Conservation (phyloP, 83 land plant genomes). For the Picea mariana region DNA sequence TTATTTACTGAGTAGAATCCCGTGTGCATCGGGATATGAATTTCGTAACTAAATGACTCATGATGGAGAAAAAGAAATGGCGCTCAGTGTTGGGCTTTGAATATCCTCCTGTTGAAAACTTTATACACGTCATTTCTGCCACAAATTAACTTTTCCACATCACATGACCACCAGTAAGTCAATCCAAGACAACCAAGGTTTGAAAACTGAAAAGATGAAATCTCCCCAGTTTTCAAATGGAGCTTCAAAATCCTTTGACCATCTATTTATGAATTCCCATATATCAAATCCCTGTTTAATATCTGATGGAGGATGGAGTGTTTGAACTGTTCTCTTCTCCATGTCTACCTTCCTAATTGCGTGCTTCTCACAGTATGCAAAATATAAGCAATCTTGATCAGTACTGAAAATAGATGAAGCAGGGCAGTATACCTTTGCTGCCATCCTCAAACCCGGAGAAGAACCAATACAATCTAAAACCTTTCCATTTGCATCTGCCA, state of each 20-base stretch:
- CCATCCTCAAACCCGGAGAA: conserved; percentile 78
- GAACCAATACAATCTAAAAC: conserved; percentile 69
- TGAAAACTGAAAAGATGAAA: conserved; percentile 38
- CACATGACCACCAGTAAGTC: conserved; percentile 50
- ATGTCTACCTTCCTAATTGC: conserved; percentile 64
- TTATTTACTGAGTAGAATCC: no score
- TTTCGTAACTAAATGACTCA: no score
- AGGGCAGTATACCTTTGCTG: conserved; percentile 45
- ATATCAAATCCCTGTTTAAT: conserved; percentile 20
- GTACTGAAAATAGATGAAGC: conserved; percentile 49
- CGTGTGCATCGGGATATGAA: no score
- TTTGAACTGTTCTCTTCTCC: conserved; percentile 46
- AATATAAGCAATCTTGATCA: conserved; percentile 18
- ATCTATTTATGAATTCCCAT: conserved; percentile 37
- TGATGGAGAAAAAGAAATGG: no score
- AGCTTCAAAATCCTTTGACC: conserved; percentile 35
- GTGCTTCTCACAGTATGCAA: conserved; percentile 32
- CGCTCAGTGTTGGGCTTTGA: no score
- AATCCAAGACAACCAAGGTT: conserved; percentile 58
- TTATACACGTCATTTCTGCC: not conserved
- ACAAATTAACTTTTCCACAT: conserved; percentile 27
- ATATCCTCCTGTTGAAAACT: no score
- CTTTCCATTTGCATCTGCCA: conserved; percentile 37
- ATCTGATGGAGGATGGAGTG: conserved; percentile 36
- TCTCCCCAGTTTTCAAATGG: conserved; percentile 18